Evolutionary conservation across 495 filamentous ascomycete genomes (phyloP), one percentile per base, ranked within the genome.

Genomic region (Hypomontagnella monticulosa): DNA sequence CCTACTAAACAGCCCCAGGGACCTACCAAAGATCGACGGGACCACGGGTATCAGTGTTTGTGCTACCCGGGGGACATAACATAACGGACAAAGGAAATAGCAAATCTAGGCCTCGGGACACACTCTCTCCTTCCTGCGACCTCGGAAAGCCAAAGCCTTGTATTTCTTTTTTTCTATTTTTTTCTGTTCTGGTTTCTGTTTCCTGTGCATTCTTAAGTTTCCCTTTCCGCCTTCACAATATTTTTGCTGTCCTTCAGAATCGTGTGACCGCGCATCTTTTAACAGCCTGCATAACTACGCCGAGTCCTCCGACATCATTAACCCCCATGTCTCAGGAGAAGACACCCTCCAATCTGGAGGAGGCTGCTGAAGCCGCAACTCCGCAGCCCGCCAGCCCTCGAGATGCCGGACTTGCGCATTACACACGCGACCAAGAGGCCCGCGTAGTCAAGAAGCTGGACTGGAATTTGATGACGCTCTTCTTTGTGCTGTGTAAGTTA

Each of bases 401-500:
- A 43, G 49, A 57, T 37, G 55, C 10, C 23, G 10, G 33, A 1
- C n/a, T 30, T 18, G 19, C 38, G 9, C 15, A 38, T 20, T 54
- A 47, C n/a, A 60, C 57, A 0, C 42, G 12, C 8, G 36, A 40
- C 8, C 63, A 67, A 20, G 72, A 74, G 60, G 48, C 57, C 8
- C 59, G 65, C 6, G 65, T 72, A n/a, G 68, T 75, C 16, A 38
- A 55, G 3, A 76, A 76, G 51, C 48, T 76, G n/a, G 74, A 76
- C 33, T 57, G 42, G 46, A 63, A 76, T 37, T 30, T 76, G 15
- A 76, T 76, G 74, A 59, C 74, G 0, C 63, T 76, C 6, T 72
- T 75, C 48, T 76, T 76, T 51, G 72, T 75, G 16, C 61, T 76
- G 7, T 76, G 69, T 72, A 16, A 72, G 69, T 61, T 9, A 32